phyloP scores from a whole-genome alignment of 1,139 yeast genomes.

The Torulaspora globosa region DNA sequence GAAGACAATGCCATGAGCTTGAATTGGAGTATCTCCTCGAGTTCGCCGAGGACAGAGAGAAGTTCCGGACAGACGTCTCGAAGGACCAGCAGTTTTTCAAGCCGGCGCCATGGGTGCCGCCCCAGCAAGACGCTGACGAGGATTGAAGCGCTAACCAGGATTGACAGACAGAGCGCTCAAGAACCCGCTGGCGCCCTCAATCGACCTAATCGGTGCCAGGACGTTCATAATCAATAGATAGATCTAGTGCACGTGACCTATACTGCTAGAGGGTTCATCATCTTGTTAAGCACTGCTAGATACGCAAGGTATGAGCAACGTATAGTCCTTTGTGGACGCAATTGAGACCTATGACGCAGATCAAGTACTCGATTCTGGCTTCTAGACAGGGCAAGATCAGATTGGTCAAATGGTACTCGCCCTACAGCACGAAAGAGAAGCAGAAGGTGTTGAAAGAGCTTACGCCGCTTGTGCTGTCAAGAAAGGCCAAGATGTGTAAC shows the following conservation, averaged over 20 bases:
- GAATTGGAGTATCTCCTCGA: constrained; percentile 82
- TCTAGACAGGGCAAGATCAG: constrained; percentile 96
- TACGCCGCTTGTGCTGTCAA: constrained; percentile 74
- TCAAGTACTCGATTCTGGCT: constrained; percentile 71
- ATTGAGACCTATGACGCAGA: constrained; percentile 48
- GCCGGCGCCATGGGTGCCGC: constrained; percentile 44
- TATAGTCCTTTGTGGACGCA: neutral
- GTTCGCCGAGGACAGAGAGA: constrained; percentile 64
- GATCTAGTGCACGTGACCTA: constrained; percentile 3
- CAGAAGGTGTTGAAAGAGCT: constrained; percentile 78
- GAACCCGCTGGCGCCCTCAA: neutral
- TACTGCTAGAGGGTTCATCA: too few relatives aligned
- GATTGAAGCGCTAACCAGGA: too few relatives aligned
- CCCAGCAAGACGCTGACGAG: constrained; percentile 35
- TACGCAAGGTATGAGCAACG: too few relatives aligned
- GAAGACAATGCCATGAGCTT: constrained; percentile 90
- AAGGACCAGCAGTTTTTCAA: constrained; percentile 76
- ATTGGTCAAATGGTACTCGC: constrained; percentile 86
- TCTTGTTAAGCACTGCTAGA: neutral
- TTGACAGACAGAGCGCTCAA: neutral
- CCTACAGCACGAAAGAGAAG: constrained; percentile 78
- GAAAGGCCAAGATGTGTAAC: constrained; percentile 95
- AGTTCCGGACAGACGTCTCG: constrained; percentile 54
- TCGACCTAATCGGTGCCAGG: neutral
- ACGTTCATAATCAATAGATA: neutral